Conservation (phyloP, 306 rosid genomes). For the Carpinus viminea region DNA sequence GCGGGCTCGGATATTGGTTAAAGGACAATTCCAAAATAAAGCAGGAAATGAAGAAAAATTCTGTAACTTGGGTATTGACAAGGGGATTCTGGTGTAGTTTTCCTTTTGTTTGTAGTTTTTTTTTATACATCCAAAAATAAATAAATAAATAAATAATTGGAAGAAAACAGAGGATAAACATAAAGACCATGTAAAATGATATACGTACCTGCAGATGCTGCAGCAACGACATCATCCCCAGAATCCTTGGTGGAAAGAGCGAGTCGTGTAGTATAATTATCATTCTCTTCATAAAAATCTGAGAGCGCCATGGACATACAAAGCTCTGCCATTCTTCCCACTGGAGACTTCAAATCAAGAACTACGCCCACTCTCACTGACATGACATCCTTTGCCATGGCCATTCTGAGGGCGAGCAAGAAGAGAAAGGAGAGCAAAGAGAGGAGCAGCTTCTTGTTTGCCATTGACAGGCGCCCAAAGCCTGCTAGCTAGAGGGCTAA, state of each 20-base stretch:
- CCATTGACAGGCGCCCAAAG: neutral
- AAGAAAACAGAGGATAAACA: too few relatives aligned
- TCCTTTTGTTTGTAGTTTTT: too few relatives aligned
- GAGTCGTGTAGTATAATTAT: conserved; percentile 24
- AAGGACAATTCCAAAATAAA: too few relatives aligned
- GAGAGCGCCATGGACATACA: conserved; percentile 27
- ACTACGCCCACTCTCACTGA: conserved; percentile 36
- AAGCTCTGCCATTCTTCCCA: conserved; percentile 16
- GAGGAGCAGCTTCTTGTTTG: neutral
- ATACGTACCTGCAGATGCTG: conserved; percentile 31
- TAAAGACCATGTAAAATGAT: too few relatives aligned
- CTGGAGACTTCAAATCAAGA: conserved; percentile 21
- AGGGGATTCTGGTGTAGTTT: too few relatives aligned
- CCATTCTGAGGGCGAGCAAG: neutral
- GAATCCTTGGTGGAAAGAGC: conserved; percentile 12
- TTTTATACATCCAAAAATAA: too few relatives aligned
- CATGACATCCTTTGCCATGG: conserved; percentile 18
- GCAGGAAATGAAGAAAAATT: too few relatives aligned
- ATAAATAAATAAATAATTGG: too few relatives aligned
- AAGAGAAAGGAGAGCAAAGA: neutral
- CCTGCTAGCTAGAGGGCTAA: neutral
- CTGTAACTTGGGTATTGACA: too few relatives aligned
- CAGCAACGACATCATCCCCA: conserved; percentile 17
- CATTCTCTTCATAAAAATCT: conserved; percentile 31
- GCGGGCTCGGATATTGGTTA: too few relatives aligned